Evolutionary conservation across 2,329 filamentous ascomycete genomes (phyloP), one percentile per base, ranked within the genome.

Genomic region (Epichloe festucae): DNA sequence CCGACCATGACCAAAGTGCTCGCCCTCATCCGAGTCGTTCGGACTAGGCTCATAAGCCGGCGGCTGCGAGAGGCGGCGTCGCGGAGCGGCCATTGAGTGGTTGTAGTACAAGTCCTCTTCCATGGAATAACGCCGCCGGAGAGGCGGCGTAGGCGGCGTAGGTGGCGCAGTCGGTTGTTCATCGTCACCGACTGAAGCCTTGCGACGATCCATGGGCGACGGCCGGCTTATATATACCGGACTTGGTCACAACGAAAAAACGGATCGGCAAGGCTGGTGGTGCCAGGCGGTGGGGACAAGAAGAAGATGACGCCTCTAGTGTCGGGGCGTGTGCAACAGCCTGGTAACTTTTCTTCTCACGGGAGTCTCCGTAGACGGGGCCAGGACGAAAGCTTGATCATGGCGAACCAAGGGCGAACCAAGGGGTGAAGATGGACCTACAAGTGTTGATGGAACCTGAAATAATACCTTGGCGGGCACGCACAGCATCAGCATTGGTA

Each of bases 51-150:
- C 65, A 58, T 77, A 76, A 15, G 70, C 68, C 44, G 73, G 74
- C 53, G 74, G 74, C 56, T 71, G 70, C 48, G 71, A 71, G 21
- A 70, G 71, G 57, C 70, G 72, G 56, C 66, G 64, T 42, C 60
- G 60, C n/a, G 65, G 61, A 45, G 64, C 67, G 36, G 69, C 74
- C 72, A 78, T 75, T 61, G 77, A 65, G 57, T 70, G 67, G 51
- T 74, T 73, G 59, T 78, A 78, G 59, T 73, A 71, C 59, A 73
- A 65, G 59, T 78, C 74, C 66, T 78, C 74, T 62, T 78, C 75
- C 67, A 77, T 75, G 48, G 75, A 78, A 59, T 75, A 70, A 59
- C 70, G 70, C 64, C 69, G 69, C 62, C 70, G 67, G 53, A 65
- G 62, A 55, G 64, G 67, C 27, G 27, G 27, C 23, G 23, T 8